phyloP scores from a whole-genome alignment of 768 basidiomycete species.

The Rhizopogon sp. region DNA sequence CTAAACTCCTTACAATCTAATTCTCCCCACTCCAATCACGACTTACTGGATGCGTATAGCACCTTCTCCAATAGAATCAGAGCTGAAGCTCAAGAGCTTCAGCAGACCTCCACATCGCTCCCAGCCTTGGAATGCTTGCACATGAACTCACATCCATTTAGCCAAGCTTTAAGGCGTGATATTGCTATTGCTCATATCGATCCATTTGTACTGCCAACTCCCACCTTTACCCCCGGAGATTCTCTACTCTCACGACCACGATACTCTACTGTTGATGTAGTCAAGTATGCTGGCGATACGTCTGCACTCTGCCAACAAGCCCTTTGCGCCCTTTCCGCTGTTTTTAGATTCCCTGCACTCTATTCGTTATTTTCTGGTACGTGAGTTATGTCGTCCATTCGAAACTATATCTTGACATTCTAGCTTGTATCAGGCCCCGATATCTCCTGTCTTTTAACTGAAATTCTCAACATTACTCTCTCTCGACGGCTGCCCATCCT shows the following conservation, averaged over 20 bases:
- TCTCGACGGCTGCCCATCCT: slow-evolving; percentile 30
- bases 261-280: slow-evolving; percentile 29
- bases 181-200: slow-evolving; percentile 37
- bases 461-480: slow-evolving; percentile 39
- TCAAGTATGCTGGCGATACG: slow-evolving; percentile 36
- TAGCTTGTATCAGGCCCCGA: slow-evolving; percentile 31
- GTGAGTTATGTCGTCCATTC: slow-evolving; percentile 13
- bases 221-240: slow-evolving; percentile 5
- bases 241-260: slow-evolving; percentile 3
- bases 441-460: slow-evolving; percentile 39
- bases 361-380: slow-evolving; percentile 45
- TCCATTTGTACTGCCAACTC: slow-evolving; percentile 20
- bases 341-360: slow-evolving; percentile 45
- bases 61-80: slow-evolving; percentile 43
- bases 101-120: background rate
- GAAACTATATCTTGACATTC: slow-evolving; percentile 1
- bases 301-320: slow-evolving; percentile 49
- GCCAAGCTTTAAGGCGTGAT: slow-evolving; percentile 46
- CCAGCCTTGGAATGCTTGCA: slow-evolving; percentile 27
- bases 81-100: slow-evolving; percentile 8
- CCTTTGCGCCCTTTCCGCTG: slow-evolving; percentile 43
- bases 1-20: slow-evolving; percentile 38
- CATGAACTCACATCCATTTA: slow-evolving; percentile 29
- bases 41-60: slow-evolving; percentile 59
- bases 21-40: slow-evolving; percentile 39